phyloP scores from a whole-genome alignment of 345 rosid species.

The Raphanus raphanistrum region DNA sequence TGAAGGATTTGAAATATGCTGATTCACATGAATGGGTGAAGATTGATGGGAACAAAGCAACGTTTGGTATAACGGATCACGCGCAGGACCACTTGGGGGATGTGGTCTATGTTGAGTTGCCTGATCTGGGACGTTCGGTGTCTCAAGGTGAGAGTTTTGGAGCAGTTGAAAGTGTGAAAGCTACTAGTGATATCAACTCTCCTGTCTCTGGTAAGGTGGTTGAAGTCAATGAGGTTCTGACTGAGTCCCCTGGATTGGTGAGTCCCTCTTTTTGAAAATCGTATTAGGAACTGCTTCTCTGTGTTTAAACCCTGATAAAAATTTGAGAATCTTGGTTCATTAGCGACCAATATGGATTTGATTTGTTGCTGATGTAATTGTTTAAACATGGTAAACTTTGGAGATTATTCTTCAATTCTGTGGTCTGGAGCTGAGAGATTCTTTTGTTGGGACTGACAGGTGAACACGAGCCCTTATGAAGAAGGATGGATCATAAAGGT shows the following conservation, averaged over 20 bases:
- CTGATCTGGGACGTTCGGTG: conserved; percentile 68
- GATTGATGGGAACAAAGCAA: conserved; percentile 72
- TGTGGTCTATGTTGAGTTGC: conserved; percentile 91
- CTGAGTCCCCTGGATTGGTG: conserved; percentile 70
- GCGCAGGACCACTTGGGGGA: conserved; percentile 98
- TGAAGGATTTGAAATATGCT: conserved; percentile 81
- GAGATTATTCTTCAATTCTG: background rate
- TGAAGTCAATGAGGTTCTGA: conserved; percentile 70
- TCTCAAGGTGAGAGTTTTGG: conserved; percentile 79
- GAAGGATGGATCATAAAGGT: conserved; percentile 93
- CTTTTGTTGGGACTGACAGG: conserved; percentile 38
- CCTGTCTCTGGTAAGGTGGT: conserved; percentile 88
- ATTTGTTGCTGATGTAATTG: background rate
- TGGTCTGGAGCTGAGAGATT: background rate
- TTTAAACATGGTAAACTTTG: background rate
- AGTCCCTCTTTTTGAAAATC: conserved; percentile 33
- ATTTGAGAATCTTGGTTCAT: background rate
- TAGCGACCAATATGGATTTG: background rate
- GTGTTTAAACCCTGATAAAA: background rate
- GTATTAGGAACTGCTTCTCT: background rate
- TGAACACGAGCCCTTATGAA: conserved; percentile 79
- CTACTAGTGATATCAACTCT: conserved; percentile 88
- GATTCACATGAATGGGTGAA: conserved; percentile 96
- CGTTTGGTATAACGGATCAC: conserved; percentile 91
- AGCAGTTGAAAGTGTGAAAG: conserved; percentile 99